Evolutionary conservation across 106 monocot genomes (phyloP), one percentile per base, ranked within the genome.

Genomic region (Hemerocallis citrina): DNA sequence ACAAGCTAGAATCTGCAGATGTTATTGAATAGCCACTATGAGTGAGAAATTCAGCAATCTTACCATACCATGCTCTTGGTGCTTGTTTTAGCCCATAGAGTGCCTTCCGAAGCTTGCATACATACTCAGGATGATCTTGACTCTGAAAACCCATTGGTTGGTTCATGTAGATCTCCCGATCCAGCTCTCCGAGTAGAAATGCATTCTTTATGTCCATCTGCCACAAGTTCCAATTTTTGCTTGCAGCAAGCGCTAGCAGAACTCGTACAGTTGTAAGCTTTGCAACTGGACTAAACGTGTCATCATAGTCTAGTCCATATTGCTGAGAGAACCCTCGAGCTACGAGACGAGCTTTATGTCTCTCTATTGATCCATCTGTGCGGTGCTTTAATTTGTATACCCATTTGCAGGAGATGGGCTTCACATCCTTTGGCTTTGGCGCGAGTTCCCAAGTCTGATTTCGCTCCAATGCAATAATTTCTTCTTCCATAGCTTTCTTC

Each of bases 51-150:
- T 46, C 57, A 30, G 17, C 52, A 45, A 70, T 49, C 64, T 65
- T 71, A 3, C 28, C 38, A 54, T 67, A 67, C 77, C 77, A 77
- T 5, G 76, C 70, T 64, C 65, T 19, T 23, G 63, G 57, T 41
- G 75, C 61, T 37, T 75, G 62, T 42, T 75, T 75, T 38, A 75
- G 35, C 16, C 52, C 75, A 55, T 75, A 74, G 1, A 74, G 39
- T 7, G 51, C 67, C 33, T 68, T 67, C 5, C 47, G 59, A 0
- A 74, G 57, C 37, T 55, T 49, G 25, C 61, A 75, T 1, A 67
- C 68, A 60, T 59, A 22, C 14, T 24, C 40, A 16, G 7, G 40
- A 27, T 42, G 14, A 32, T 16, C 16, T 38, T 32, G 29, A 30
- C 27, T 27, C 5, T n/a, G 36, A 38, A 65, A 64, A 13, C 64